These are phyloP conservation scores for Fagus crenata DNA, from an alignment of 306 rosid genomes.

Conservation along the genomic window DNA sequence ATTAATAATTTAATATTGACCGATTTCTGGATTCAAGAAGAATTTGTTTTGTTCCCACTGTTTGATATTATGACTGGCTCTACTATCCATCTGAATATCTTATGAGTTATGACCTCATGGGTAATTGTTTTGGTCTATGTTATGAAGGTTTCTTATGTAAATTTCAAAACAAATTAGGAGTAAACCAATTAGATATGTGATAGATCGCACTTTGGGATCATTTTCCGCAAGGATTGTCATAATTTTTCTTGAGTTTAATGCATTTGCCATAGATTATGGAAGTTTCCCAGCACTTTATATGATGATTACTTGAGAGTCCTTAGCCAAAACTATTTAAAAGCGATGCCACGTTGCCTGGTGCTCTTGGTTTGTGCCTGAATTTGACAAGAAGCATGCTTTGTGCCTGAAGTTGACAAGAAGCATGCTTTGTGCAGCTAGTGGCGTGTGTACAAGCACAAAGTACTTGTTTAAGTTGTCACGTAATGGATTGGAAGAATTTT, in stretches of 20 bases:
- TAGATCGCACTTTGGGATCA: neutral
- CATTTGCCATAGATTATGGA: neutral
- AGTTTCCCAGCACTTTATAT: neutral
- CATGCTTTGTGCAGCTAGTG: too few relatives aligned
- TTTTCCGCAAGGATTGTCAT: neutral
- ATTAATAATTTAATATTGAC: neutral
- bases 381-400: too few relatives aligned
- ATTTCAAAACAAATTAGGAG: neutral
- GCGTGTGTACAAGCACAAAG: too few relatives aligned
- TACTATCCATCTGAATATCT: neutral
- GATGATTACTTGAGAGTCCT: too few relatives aligned
- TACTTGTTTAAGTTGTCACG: too few relatives aligned
- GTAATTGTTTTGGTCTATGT: neutral
- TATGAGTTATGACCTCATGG: neutral
- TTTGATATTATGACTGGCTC: neutral
- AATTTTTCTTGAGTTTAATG: neutral
- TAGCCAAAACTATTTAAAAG: too few relatives aligned
- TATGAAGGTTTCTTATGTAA: neutral
- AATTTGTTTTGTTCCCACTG: neutral
- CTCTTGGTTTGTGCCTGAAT: too few relatives aligned
- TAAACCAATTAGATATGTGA: neutral
- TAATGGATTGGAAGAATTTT: too few relatives aligned
- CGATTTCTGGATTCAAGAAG: neutral
- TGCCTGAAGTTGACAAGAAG: too few relatives aligned
- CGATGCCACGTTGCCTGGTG: too few relatives aligned